These are phyloP conservation scores for Stachybotrys echinatus DNA, from an alignment of 2,329 filamentous ascomycete species.

Conservation along the genomic window DNA sequence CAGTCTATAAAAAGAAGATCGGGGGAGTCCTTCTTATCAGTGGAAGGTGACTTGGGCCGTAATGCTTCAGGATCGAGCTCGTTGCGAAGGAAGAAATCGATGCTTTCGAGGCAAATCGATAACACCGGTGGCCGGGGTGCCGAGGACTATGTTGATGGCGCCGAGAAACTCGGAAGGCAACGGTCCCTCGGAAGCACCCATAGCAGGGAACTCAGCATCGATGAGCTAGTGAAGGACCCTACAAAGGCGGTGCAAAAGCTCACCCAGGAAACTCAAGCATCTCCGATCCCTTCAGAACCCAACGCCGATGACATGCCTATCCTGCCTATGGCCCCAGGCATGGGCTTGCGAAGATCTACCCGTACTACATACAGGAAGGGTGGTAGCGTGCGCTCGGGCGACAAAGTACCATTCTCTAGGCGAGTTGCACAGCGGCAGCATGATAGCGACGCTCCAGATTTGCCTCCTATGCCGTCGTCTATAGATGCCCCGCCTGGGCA, in stretches of 20 bases:
- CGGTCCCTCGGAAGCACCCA: constrained; percentile 54
- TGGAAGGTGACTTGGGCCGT: constrained; percentile 44
- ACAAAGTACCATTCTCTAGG: constrained; percentile 70
- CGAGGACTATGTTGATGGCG: constrained; percentile 74
- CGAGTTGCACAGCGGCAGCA: constrained; percentile 57
- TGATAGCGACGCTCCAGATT: constrained; percentile 46
- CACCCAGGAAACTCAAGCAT: constrained; percentile 48
- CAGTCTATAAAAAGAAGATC: constrained; percentile 84
- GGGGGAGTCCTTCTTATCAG: constrained; percentile 61
- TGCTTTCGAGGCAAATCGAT: constrained; percentile 89
- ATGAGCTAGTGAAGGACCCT: constrained; percentile 78
- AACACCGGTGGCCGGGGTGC: constrained; percentile 53
- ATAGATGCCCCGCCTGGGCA: constrained; percentile 44
- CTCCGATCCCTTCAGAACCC: constrained; percentile 35
- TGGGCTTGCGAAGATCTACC: constrained; percentile 82
- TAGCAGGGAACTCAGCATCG: constrained; percentile 63
- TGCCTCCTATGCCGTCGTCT: constrained; percentile 20
- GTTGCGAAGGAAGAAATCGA: constrained; percentile 84
- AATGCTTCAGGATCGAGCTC: constrained; percentile 55
- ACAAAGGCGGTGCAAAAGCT: constrained; percentile 65
- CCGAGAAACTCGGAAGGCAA: constrained; percentile 71
- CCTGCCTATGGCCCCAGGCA: constrained; percentile 69
- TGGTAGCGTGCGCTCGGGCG: constrained; percentile 77
- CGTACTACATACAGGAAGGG: constrained; percentile 83
- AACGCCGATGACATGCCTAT: constrained; percentile 75